Conservation (phyloP, 441 rosid genomes). For the Pelargonium myrrhifolium region DNA sequence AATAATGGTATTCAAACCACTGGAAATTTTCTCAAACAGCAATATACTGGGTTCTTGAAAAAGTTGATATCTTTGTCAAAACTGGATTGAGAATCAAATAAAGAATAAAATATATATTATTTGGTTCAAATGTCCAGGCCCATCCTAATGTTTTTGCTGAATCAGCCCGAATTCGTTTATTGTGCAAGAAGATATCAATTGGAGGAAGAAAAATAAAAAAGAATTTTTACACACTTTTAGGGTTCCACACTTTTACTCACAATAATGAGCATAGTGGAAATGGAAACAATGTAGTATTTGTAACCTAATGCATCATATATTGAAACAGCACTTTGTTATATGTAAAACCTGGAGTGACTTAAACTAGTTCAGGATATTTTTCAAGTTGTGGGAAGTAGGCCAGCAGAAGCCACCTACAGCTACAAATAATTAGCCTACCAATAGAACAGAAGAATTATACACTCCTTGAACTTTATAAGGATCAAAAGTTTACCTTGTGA, state of each 20-base stretch:
- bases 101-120: background rate
- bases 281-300: background rate
- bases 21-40: background rate
- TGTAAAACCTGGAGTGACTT: background rate
- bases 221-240: background rate
- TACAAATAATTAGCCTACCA: slow-evolving; percentile 8
- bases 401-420: slow-evolving; percentile 6
- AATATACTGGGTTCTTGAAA: background rate
- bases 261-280: background rate
- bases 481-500: slow-evolving; percentile 67
- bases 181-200: background rate
- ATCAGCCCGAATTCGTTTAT: background rate
- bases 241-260: background rate
- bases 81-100: background rate
- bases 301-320: slow-evolving; percentile 1
- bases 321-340: background rate
- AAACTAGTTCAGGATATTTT: background rate
- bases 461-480: slow-evolving; percentile 7
- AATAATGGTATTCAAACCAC: background rate
- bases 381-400: background rate
- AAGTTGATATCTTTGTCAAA: background rate
- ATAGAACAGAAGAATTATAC: background rate
- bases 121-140: background rate
- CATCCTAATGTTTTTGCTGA: background rate
- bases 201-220: background rate